Percentiles rank a stretch among this genome's conserved stretches.
phyloP scores from a whole-genome alignment of 805 yeast genomes.

The Nakazawaea holstii region DNA sequence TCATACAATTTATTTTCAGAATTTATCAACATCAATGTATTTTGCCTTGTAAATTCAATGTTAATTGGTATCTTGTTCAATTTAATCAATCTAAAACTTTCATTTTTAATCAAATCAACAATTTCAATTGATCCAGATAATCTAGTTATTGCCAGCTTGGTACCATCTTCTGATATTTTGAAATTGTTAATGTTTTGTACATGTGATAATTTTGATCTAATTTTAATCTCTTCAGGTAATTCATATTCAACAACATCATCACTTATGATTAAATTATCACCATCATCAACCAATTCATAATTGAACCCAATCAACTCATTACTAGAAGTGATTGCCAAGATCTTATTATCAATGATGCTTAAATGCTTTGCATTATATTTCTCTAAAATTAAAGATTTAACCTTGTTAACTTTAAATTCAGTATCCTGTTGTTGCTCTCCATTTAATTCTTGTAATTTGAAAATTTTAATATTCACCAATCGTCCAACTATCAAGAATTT shows the following conservation, averaged over 20 bases:
- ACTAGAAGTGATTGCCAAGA: slow-evolving; percentile 50
- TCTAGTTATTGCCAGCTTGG: slow-evolving; percentile 51
- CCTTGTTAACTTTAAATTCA: slow-evolving; percentile 43
- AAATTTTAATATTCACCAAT: slow-evolving; percentile 60
- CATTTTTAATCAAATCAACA: slow-evolving; percentile 24
- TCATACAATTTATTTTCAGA: slow-evolving; percentile 75
- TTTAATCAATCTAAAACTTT: slow-evolving; percentile 44
- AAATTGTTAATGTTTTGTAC: slow-evolving; percentile 47
- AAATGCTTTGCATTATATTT: slow-evolving; percentile 52
- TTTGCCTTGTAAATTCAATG: slow-evolving; percentile 44
- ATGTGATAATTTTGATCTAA: slow-evolving; percentile 34
- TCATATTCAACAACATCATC: slow-evolving; percentile 25
- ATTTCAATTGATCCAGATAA: slow-evolving; percentile 63
- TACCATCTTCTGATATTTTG: slow-evolving; percentile 39
- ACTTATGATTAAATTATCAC: slow-evolving; percentile 24
- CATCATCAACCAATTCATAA: slow-evolving; percentile 28
- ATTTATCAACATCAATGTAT: slow-evolving; percentile 58
- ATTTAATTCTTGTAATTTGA: slow-evolving; percentile 44
- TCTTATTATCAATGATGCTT: slow-evolving; percentile 36
- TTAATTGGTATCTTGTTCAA: slow-evolving; percentile 58
- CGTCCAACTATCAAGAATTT: slow-evolving; percentile 69
- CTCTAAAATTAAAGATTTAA: slow-evolving; percentile 37
- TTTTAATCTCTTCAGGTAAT: slow-evolving; percentile 23
- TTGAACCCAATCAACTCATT: slow-evolving; percentile 44
- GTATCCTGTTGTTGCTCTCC: too few species aligned